Conservation (phyloP, 352 stramenopile species). For the Globisporangium irregulare region DNA sequence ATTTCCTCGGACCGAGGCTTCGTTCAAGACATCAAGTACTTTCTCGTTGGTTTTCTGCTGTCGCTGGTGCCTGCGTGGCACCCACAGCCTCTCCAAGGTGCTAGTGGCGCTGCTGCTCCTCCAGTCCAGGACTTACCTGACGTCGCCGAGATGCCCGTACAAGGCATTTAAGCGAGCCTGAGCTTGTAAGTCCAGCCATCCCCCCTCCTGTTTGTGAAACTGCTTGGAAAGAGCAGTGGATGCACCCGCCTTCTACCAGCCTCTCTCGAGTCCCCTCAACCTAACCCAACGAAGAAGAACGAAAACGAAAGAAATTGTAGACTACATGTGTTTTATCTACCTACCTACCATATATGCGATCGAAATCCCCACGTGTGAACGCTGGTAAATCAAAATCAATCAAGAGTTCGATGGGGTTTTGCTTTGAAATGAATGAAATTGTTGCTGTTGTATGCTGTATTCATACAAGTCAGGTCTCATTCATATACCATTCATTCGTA, state of each 20-base stretch:
- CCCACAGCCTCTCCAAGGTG: constrained; percentile 48
- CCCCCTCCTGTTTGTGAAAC: not conserved
- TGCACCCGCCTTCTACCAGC: not conserved
- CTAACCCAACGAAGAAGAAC: not conserved
- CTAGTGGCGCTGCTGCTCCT: constrained; percentile 15
- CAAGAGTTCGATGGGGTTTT: not conserved
- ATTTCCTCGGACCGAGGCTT: constrained; percentile 74
- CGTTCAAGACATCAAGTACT: constrained; percentile 75
- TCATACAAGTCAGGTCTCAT: not conserved
- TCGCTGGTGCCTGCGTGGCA: constrained; percentile 82
- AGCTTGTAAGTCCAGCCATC: not conserved
- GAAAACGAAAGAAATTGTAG: constrained; percentile 6
- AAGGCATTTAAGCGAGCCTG: constrained; percentile 61
- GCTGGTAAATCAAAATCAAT: not conserved
- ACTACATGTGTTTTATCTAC: constrained; percentile 2
- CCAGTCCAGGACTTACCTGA: constrained; percentile 43
- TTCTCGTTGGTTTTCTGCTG: constrained; percentile 67
- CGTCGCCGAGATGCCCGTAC: constrained; percentile 51
- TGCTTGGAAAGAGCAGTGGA: not conserved
- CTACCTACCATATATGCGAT: not conserved
- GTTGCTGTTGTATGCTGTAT: not conserved
- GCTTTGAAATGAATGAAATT: not conserved
- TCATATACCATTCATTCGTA: not conserved
- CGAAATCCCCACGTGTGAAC: not conserved
- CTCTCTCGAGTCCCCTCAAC: not conserved